These are phyloP conservation scores for Stephania japonica DNA, from an alignment of 164 flowering plant genomes.

Conservation along the genomic window DNA sequence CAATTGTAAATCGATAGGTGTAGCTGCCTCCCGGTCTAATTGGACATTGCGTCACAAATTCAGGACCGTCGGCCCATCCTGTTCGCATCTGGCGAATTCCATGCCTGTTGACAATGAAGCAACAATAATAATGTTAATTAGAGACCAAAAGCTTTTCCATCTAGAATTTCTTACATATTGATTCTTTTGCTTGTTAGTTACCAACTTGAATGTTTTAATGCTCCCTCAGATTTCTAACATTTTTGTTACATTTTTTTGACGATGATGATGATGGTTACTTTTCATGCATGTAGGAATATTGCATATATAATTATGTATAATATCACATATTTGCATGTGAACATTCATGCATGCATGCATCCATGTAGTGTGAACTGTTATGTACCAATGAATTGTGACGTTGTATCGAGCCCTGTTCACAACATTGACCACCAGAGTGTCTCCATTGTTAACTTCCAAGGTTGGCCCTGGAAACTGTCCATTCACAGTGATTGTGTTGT, in stretches of 20 bases:
- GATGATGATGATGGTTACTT: not conserved
- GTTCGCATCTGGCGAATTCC: slow-evolving; percentile 73
- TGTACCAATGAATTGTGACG: slow-evolving; percentile 82
- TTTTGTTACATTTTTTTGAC: not conserved
- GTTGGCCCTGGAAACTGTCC: slow-evolving; percentile 89
- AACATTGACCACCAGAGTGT: slow-evolving; percentile 63
- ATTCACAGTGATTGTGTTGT: slow-evolving; percentile 65
- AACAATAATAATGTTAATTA: not conserved
- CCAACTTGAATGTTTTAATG: not conserved
- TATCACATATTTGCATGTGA: not conserved
- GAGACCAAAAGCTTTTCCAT: not conserved
- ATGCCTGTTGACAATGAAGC: slow-evolving; percentile 39
- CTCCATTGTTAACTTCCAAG: slow-evolving; percentile 71
- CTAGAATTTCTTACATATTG: not conserved
- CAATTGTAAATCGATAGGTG: slow-evolving; percentile 79
- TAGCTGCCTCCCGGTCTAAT: slow-evolving; percentile 74
- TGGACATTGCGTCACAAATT: slow-evolving; percentile 82
- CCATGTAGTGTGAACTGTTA: not conserved
- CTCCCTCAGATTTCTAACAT: not conserved
- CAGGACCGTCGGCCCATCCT: slow-evolving; percentile 98
- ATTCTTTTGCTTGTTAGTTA: not conserved
- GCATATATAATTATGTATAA: not conserved
- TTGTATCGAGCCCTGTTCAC: slow-evolving; percentile 64
- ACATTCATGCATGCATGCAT: not conserved
- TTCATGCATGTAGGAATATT: not conserved